A percentile compares a stretch with the other conserved stretches of the same genome.
Evolutionary conservation across 106 monocot species (phyloP).

Genomic region (Vanilla planifolia): DNA sequence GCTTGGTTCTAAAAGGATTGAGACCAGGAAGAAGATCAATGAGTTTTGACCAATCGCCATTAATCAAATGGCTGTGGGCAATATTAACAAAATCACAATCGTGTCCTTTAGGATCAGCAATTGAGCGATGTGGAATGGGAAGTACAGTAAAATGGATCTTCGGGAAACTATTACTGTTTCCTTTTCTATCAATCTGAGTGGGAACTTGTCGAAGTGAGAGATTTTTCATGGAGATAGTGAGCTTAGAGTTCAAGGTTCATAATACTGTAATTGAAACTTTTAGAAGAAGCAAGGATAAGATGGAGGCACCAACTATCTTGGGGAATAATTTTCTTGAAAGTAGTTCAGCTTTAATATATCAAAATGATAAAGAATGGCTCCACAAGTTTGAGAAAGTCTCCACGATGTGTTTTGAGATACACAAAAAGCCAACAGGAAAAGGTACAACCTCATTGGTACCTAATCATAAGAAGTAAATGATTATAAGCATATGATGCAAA

Average conservation of each 20-base stretch:
- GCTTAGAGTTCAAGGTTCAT: background rate
- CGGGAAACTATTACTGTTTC: too few relatives aligned
- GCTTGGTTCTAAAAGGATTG: constrained; percentile 36
- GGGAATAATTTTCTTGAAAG: too few relatives aligned
- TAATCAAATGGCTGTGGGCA: constrained; percentile 49
- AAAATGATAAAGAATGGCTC: background rate
- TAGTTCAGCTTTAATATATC: too few relatives aligned
- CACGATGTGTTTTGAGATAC: background rate
- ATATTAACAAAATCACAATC: constrained; percentile 47
- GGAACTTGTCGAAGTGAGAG: background rate
- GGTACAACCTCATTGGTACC: background rate
- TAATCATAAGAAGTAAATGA: background rate
- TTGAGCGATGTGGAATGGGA: constrained; percentile 55
- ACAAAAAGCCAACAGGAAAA: background rate
- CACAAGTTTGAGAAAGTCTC: too few relatives aligned
- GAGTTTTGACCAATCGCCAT: constrained; percentile 46
- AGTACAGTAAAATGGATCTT: constrained; percentile 1
- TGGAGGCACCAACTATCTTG: background rate
- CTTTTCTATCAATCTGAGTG: background rate
- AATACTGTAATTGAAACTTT: background rate
- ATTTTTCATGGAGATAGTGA: constrained; percentile 4
- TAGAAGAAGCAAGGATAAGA: background rate
- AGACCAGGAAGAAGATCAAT: constrained; percentile 29
- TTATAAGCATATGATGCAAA: background rate
- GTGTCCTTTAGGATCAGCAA: constrained; percentile 28